A percentile compares a stretch with the other conserved stretches of the same genome.
Conservation (phyloP, 768 basidiomycete species). For the Crassisporium funariophilum region DNA sequence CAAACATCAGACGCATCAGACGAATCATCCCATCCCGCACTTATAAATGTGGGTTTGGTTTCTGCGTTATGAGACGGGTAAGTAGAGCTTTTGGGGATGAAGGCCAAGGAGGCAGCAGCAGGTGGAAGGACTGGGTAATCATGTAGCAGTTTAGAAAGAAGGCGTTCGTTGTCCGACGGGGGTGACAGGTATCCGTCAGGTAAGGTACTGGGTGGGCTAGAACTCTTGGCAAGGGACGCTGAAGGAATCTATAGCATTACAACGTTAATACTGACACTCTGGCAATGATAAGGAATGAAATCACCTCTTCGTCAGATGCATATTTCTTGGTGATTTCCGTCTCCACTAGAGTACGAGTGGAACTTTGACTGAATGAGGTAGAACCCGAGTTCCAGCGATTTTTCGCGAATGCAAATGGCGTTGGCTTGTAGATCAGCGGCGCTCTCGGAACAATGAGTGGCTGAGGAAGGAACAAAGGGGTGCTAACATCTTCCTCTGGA, state of each 20-base stretch:
- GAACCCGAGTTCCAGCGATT: constrained; percentile 49
- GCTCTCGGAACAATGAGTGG: constrained; percentile 33
- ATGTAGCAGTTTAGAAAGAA: constrained; percentile 25
- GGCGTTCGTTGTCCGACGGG: constrained; percentile 22
- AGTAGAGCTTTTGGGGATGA: constrained; percentile 23
- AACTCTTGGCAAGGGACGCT: constrained; percentile 7
- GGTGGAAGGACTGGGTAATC: constrained; percentile 28
- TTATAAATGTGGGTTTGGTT: constrained; percentile 51
- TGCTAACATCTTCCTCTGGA: constrained; percentile 20
- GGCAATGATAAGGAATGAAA: background rate
- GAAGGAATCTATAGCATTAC: constrained; percentile 2
- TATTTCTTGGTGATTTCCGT: no score
- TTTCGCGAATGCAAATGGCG: constrained; percentile 64
- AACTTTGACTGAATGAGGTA: constrained; percentile 31
- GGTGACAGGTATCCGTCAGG: constrained; percentile 22
- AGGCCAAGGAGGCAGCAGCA: constrained; percentile 17
- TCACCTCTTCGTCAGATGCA: constrained; percentile 28
- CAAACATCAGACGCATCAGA: constrained; percentile 41
- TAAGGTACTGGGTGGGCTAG: constrained; percentile 16
- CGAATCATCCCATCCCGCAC: constrained; percentile 60
- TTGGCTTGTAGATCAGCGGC: constrained; percentile 58
- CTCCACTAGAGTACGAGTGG: no score
- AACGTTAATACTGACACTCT: background rate
- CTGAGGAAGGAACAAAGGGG: constrained; percentile 16
- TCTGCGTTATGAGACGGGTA: constrained; percentile 40